phyloP scores from a whole-genome alignment of 805 yeast genomes.

The Candida sakaeoensis region DNA sequence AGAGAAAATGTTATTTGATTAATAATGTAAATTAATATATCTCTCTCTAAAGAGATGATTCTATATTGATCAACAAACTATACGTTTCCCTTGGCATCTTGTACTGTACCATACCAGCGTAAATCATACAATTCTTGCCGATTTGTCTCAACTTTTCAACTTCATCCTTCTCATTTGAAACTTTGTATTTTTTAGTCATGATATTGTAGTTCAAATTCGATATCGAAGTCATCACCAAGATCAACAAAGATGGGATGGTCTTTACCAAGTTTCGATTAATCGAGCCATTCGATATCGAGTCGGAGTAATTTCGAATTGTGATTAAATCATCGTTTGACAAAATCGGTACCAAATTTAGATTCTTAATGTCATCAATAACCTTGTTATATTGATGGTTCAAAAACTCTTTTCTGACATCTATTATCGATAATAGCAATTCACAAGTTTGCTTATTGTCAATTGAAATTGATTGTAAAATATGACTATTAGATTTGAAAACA shows the following conservation, averaged over 20 bases:
- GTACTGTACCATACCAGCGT: constrained; percentile 92
- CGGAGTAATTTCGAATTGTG: constrained; percentile 63
- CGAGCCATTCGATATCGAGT: constrained; percentile 51
- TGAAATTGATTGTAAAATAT: constrained; percentile 54
- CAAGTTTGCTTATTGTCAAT: constrained; percentile 61
- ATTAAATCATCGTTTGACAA: constrained; percentile 43
- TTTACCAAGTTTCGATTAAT: constrained; percentile 70
- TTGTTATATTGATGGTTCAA: constrained; percentile 55
- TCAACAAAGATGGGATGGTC: constrained; percentile 73
- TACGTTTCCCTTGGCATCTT: constrained; percentile 87
- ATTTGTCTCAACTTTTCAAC: constrained; percentile 49
- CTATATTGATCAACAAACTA: constrained; percentile 63
- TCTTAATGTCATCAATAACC: constrained; percentile 52
- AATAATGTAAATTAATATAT: not conserved
- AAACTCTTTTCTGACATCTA: constrained; percentile 61
- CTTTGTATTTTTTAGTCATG: constrained; percentile 39
- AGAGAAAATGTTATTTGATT: not conserved
- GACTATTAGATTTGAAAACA: constrained; percentile 51
- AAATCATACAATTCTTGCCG: constrained; percentile 87
- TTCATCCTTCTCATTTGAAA: constrained; percentile 49
- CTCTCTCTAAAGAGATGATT: constrained; percentile 37
- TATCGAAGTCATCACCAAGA: constrained; percentile 77
- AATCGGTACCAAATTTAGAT: constrained; percentile 66
- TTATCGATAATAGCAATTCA: constrained; percentile 58
- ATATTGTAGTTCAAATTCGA: constrained; percentile 51